Conservation (phyloP, 345 rosid species). For the Noccaea caerulescens region DNA sequence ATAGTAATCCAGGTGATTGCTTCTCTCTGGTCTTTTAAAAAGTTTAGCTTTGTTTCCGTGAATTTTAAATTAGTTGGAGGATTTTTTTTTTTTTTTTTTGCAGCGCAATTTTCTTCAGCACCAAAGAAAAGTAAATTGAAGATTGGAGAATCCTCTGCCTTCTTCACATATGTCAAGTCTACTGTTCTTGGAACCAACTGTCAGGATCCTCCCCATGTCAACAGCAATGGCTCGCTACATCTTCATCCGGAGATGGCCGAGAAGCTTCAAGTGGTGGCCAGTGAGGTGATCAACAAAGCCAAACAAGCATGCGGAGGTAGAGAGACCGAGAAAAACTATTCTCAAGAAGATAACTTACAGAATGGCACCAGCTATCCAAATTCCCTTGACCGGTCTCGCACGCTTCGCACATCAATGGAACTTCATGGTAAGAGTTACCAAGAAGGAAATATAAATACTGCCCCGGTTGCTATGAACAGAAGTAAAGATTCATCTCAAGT, state of each 20-base stretch:
- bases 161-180: slow-evolving; percentile 88
- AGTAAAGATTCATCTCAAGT: slow-evolving; percentile 54
- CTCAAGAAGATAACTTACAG: slow-evolving; percentile 39
- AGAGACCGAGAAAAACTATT: slow-evolving; percentile 23
- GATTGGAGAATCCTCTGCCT: slow-evolving; percentile 94
- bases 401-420: slow-evolving; percentile 62
- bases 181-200: slow-evolving; percentile 50
- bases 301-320: slow-evolving; percentile 26
- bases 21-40: slow-evolving; percentile 14
- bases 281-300: slow-evolving; percentile 27
- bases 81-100: neutral
- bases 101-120: slow-evolving; percentile 68
- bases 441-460: slow-evolving; percentile 46
- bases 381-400: slow-evolving; percentile 45
- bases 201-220: slow-evolving; percentile 41
- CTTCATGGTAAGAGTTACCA: slow-evolving; percentile 46
- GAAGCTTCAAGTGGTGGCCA: slow-evolving; percentile 36
- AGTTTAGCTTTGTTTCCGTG: slow-evolving; percentile 2
- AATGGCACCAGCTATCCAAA: slow-evolving; percentile 29
- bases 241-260: slow-evolving; percentile 28
- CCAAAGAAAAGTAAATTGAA: slow-evolving; percentile 76
- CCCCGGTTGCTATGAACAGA: slow-evolving; percentile 47
- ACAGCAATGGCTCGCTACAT: slow-evolving; percentile 40
- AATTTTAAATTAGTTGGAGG: slow-evolving; percentile 2
- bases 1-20: slow-evolving; percentile 67